Conservation (phyloP, 2,329 filamentous ascomycete species). For the Pestalotiopsis fici region DNA sequence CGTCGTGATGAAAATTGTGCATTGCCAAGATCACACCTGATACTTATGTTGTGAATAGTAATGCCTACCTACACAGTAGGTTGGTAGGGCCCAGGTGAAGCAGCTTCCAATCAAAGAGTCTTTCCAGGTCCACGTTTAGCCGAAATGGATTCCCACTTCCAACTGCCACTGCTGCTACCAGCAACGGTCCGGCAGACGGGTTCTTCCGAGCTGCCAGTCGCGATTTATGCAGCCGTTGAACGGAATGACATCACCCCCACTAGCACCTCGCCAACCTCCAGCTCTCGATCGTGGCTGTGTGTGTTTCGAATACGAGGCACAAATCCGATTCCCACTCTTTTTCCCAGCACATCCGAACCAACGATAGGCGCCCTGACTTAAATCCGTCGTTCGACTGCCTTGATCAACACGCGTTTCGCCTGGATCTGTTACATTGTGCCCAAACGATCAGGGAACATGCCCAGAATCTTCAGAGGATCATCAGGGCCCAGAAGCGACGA, state of each 20-base stretch:
- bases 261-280: neutral
- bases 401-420: neutral
- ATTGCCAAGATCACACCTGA: no score
- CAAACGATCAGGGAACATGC: neutral
- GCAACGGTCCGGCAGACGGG: no score
- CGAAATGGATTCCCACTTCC: no score
- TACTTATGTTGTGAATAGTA: no score
- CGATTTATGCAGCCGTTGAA: neutral
- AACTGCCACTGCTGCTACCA: no score
- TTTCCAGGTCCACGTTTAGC: no score
- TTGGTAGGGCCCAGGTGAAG: no score
- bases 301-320: slow-evolving; percentile 11
- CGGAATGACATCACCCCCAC: slow-evolving; percentile 3
- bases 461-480: neutral
- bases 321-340: slow-evolving; percentile 5
- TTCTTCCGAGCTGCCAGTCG: no score
- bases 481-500: neutral
- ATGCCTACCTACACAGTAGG: no score
- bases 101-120: no score
- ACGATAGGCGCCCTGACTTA: neutral
- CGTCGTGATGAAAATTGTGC: no score
- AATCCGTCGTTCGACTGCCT: neutral
- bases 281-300: slow-evolving; percentile 6
- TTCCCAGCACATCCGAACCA: neutral
- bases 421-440: neutral